These are phyloP conservation scores for Epichloe gansuensis DNA, from an alignment of 2,329 filamentous ascomycete species.

Conservation along the genomic window DNA sequence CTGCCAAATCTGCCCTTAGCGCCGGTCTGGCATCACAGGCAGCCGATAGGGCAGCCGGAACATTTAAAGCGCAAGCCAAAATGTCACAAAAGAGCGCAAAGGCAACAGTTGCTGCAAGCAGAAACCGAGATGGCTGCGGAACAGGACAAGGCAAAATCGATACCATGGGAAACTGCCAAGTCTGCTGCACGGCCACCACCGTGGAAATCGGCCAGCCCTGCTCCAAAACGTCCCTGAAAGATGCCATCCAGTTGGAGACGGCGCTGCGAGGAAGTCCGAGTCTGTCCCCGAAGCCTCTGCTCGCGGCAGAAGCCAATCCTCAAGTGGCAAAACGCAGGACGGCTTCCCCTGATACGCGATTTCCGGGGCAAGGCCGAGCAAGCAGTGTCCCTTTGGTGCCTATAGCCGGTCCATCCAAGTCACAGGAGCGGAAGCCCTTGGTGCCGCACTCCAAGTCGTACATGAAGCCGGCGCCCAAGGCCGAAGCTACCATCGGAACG, in stretches of 20 bases:
- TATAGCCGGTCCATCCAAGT: slow-evolving; percentile 16
- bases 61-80: slow-evolving; percentile 38
- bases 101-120: slow-evolving; percentile 57
- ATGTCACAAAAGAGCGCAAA: slow-evolving; percentile 89
- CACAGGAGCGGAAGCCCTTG: slow-evolving; percentile 27
- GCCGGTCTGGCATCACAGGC: slow-evolving; percentile 41
- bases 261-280: slow-evolving; percentile 16
- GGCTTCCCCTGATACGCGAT: slow-evolving; percentile 50
- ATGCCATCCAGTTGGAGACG: slow-evolving; percentile 28
- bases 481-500: slow-evolving; percentile 53
- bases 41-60: slow-evolving; percentile 26
- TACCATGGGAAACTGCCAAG: slow-evolving; percentile 32
- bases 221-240: slow-evolving; percentile 37
- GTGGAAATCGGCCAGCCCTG: slow-evolving; percentile 50
- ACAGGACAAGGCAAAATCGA: slow-evolving; percentile 17
- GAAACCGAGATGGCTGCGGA: slow-evolving; percentile 29
- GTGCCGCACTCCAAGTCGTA: slow-evolving; percentile 50
- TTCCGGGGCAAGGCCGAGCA: slow-evolving; percentile 42
- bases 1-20: slow-evolving; percentile 40
- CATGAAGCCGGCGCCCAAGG: slow-evolving; percentile 43
- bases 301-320: slow-evolving; percentile 29
- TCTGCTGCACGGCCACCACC: slow-evolving; percentile 36
- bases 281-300: slow-evolving; percentile 28
- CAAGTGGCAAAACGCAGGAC: slow-evolving; percentile 33
- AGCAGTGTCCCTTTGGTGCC: slow-evolving; percentile 20